These are phyloP conservation scores for Camelina laxa DNA, from an alignment of 345 rosid species.

Conservation along the genomic window DNA sequence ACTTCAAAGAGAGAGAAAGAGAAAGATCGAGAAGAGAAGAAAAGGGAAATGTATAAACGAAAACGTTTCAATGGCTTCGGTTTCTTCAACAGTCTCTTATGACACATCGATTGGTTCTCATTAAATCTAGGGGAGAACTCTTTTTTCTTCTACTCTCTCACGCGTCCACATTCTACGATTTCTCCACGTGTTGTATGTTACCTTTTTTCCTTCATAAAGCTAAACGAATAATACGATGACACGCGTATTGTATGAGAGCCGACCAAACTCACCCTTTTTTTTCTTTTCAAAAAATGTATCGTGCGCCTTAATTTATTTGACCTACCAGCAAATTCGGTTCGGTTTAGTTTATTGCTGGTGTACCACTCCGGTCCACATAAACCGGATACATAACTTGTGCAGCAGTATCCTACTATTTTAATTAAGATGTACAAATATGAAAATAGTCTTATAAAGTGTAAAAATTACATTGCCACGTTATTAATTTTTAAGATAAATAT, in stretches of 20 bases:
- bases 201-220: neutral
- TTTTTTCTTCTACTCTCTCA: neutral
- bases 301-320: conserved; percentile 16
- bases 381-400: too few relatives aligned
- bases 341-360: neutral
- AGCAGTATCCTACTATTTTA: too few relatives aligned
- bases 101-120: conserved; percentile 40
- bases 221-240: neutral
- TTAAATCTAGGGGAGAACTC: conserved; percentile 20
- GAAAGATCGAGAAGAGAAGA: neutral
- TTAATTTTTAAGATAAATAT: too few relatives aligned
- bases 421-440: too few relatives aligned
- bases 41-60: neutral
- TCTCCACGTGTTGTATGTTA: conserved; percentile 32
- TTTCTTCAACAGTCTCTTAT: neutral
- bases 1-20: neutral
- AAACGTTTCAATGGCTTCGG: conserved; percentile 17
- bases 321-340: neutral
- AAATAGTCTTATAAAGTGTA: too few relatives aligned
- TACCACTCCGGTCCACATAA: too few relatives aligned
- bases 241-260: conserved; percentile 20
- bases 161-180: conserved; percentile 34
- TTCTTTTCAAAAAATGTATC: neutral
- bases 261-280: conserved; percentile 5
- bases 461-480: too few relatives aligned